Percentiles rank a stretch among this genome's conserved stretches.
Conservation (phyloP, 345 rosid species). For the Clausena lansium region DNA sequence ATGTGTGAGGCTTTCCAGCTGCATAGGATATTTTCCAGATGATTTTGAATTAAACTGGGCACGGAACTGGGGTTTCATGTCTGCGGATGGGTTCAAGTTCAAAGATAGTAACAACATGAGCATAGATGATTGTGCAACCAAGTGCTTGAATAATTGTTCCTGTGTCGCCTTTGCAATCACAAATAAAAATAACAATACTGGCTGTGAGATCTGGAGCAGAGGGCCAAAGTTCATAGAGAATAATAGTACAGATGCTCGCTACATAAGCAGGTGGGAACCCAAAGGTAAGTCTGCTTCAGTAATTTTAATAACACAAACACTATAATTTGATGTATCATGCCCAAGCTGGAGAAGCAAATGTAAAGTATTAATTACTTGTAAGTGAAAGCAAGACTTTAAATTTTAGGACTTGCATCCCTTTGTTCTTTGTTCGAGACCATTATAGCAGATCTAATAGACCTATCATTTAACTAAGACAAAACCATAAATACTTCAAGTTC, state of each 20-base stretch:
- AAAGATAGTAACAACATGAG: slow-evolving; percentile 7
- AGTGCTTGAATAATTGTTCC: slow-evolving; percentile 22
- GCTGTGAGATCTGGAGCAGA: slow-evolving; percentile 25
- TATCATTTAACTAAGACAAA: too few species aligned
- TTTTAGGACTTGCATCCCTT: too few species aligned
- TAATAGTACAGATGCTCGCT: too few species aligned
- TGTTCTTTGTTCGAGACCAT: too few species aligned
- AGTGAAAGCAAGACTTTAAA: too few species aligned
- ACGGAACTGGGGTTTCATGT: slow-evolving; percentile 1
- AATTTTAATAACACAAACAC: too few species aligned
- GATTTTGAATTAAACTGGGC: too few species aligned
- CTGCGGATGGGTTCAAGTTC: background rate
- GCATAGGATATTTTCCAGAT: background rate
- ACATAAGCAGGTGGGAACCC: background rate
- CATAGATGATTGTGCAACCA: background rate
- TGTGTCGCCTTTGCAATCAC: slow-evolving; percentile 27
- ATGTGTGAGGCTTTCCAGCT: background rate
- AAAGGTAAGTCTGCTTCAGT: background rate
- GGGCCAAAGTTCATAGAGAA: background rate
- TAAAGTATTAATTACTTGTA: too few species aligned
- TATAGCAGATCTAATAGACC: too few species aligned
- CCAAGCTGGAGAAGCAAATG: background rate
- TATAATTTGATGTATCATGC: background rate
- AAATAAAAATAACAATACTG: background rate
- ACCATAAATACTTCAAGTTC: too few species aligned